phyloP scores from a whole-genome alignment of 2,329 filamentous ascomycete genomes.

The Nectriaceae sp. region DNA sequence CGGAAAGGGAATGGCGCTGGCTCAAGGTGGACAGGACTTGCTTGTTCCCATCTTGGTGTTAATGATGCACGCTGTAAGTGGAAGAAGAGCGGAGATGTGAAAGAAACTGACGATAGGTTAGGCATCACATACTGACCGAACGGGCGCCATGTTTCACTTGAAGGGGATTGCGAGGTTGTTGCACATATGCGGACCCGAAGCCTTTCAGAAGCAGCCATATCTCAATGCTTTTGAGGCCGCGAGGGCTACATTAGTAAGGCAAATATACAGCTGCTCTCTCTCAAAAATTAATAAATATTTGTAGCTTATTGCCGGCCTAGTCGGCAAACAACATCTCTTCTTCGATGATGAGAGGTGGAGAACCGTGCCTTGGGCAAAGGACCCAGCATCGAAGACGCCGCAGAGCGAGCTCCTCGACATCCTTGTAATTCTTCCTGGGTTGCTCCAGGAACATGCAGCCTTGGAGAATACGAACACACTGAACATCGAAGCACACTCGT shows the following conservation, averaged over 20 bases:
- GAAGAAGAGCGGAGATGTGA: not conserved
- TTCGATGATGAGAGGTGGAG: constrained; percentile 13
- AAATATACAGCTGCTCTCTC: not conserved
- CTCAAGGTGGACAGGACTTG: not conserved
- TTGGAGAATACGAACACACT: not conserved
- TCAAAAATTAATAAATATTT: not conserved
- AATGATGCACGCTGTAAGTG: constrained; percentile 13
- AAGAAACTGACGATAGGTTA: not conserved
- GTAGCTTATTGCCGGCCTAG: constrained; percentile 11
- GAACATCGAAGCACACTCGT: not conserved
- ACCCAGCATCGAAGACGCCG: constrained; percentile 7
- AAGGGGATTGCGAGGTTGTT: constrained; percentile 10
- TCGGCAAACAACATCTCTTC: constrained; percentile 13
- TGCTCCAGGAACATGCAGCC: constrained; percentile 11
- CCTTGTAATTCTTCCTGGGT: constrained; percentile 9
- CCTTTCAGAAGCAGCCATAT: constrained; percentile 13
- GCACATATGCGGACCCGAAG: constrained; percentile 10
- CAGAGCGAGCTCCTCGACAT: constrained; percentile 14
- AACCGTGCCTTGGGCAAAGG: constrained; percentile 13
- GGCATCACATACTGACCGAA: constrained; percentile 9
- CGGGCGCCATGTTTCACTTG: constrained; percentile 11
- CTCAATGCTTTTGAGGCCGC: constrained; percentile 16
- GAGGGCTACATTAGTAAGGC: constrained; percentile 13
- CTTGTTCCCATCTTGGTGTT: constrained; percentile 12
- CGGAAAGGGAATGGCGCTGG: not conserved